Evolutionary conservation across 345 rosid species (phyloP), one percentile per base, ranked within the genome.

Genomic region (Brassica nigra): DNA sequence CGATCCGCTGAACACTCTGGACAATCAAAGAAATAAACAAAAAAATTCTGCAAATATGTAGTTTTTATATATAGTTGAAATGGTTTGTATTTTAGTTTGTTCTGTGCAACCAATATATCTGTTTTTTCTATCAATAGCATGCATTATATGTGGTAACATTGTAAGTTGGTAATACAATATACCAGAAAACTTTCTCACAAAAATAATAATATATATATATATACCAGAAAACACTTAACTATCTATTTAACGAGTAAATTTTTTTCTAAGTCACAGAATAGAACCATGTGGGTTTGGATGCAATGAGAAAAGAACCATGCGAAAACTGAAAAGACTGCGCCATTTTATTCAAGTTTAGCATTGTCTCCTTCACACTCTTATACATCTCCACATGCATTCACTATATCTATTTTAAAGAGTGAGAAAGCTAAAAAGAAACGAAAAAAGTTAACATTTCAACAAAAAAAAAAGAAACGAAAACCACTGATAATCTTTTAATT

Each of bases 361-460:
- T 6, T 64, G 74, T 79, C 74, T 73, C 74, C 78, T 73, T 79
- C 82, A 79, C 82, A 73, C 74, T 49, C 57, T 42, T 44, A 66
- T 66, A 73, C 10, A 34, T 44, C 61, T 69, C 62, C 77, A 42
- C 36, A 57, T 78, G 52, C 68, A 30, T 39, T 78, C 49, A 54
- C 73, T 78, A 39, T 65, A 71, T 71, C 59, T 71, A 29, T n/a
- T 54, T 78, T 18, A 29, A 72, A 58, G 68, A 57, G 15, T 73
- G n/a, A 33, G 33, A 66, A 78, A 73, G 15, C 52, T 78, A 62
- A 29, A 39, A 64, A 28, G 11, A 65, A 57, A 8, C 73, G 62
- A 18, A 57, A 4, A 3, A 23, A 23, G 27, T 23, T 23, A 23
- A 23, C 27, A 23, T 23, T 23, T 23, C 27, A 0, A 23, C 27